These are phyloP conservation scores for Peronosclerospora sorghi DNA, from an alignment of 352 stramenopile species.

Conservation along the genomic window DNA sequence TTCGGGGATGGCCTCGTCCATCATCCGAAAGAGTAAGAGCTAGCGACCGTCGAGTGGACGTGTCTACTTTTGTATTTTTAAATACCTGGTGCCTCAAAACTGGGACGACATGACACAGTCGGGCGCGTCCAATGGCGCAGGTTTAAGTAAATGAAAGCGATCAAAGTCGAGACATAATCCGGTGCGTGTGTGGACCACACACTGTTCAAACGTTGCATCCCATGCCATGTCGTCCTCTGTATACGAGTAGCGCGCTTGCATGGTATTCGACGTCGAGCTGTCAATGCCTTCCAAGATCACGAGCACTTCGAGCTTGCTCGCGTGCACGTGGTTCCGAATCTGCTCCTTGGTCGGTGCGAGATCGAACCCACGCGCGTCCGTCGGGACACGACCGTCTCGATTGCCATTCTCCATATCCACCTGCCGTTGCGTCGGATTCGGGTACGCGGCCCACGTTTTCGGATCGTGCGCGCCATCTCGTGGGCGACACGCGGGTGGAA, in stretches of 20 bases:
- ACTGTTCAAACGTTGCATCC: conserved; percentile 69
- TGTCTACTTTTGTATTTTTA: no score
- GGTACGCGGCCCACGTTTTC: conserved; percentile 45
- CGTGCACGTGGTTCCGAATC: conserved; percentile 56
- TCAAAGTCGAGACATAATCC: conserved; percentile 77
- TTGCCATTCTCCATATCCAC: conserved; percentile 82
- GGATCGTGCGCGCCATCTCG: conserved; percentile 26
- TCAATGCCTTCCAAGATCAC: conserved; percentile 79
- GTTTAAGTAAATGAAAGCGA: conserved; percentile 66
- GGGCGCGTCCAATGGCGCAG: conserved; percentile 48
- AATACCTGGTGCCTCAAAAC: no score
- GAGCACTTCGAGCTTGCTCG: conserved; percentile 68
- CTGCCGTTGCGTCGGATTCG: conserved; percentile 56
- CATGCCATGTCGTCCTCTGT: conserved; percentile 71
- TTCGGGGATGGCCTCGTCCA: no score
- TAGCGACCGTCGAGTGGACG: no score
- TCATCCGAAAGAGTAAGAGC: no score
- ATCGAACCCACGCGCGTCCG: conserved; percentile 21
- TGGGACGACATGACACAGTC: conserved; percentile 29
- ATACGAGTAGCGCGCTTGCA: conserved; percentile 82
- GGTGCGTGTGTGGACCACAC: conserved; percentile 34
- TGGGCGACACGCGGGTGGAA: conserved; percentile 66
- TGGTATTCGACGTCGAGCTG: conserved; percentile 78
- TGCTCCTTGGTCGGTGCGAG: conserved; percentile 57
- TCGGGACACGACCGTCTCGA: conserved; percentile 37